These are phyloP conservation scores for Cytospora paraplurivora DNA, from an alignment of 2,329 filamentous ascomycete genomes.

Conservation along the genomic window DNA sequence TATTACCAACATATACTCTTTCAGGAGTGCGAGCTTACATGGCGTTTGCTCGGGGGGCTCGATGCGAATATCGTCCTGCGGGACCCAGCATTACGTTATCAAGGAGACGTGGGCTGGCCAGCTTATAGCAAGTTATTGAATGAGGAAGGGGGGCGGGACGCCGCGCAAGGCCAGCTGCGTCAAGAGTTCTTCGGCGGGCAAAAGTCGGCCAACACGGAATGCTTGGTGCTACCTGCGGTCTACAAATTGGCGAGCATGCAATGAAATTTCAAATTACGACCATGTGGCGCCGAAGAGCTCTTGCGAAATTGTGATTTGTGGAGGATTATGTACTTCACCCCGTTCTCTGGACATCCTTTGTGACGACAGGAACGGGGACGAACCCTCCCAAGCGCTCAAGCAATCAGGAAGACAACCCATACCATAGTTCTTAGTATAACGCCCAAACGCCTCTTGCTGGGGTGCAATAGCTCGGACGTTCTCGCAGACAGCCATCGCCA, in stretches of 20 bases:
- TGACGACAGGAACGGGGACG: conserved; percentile 1
- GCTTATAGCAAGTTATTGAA: conserved; percentile 1
- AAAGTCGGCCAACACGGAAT: not conserved
- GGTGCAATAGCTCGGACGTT: not conserved
- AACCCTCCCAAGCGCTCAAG: not conserved
- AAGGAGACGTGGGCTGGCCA: conserved; percentile 4
- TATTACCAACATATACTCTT: not conserved
- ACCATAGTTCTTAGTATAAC: conserved; percentile 1
- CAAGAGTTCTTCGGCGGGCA: not conserved
- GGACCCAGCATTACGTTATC: conserved; percentile 9
- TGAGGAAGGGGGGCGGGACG: not conserved
- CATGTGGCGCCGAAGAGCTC: not conserved
- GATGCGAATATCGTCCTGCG: not conserved
- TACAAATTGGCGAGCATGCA: conserved; percentile 3
- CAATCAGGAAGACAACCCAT: not conserved
- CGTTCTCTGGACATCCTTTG: not conserved
- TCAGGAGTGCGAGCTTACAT: not conserved
- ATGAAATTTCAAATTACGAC: conserved; percentile 6
- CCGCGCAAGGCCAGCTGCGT: not conserved
- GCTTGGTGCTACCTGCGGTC: conserved; percentile 1
- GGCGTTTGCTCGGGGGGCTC: conserved; percentile 5
- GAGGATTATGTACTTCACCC: not conserved
- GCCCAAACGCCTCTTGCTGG: conserved; percentile 13
- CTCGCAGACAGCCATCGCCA: not conserved
- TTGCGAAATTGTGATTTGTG: not conserved